These are phyloP conservation scores for Epichloe typhina DNA, from an alignment of 2,329 filamentous ascomycete species.

Conservation along the genomic window DNA sequence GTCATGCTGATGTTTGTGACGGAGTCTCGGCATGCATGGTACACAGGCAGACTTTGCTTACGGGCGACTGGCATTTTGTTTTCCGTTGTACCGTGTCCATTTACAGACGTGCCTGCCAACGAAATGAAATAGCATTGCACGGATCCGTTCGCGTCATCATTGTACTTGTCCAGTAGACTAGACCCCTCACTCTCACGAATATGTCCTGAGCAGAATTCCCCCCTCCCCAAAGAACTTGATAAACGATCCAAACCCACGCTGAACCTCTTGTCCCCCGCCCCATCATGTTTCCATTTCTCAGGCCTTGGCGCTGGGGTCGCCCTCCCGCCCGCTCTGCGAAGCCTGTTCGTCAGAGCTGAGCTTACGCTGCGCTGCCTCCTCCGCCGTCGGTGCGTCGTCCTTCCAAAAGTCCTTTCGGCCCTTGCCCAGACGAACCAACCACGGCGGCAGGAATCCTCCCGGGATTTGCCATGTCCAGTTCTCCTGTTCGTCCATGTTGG, in stretches of 20 bases:
- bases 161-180: too few relatives aligned
- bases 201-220: too few relatives aligned
- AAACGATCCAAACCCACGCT: neutral
- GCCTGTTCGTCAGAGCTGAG: constrained; percentile 9
- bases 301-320: neutral
- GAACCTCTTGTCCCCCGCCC: neutral
- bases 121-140: too few relatives aligned
- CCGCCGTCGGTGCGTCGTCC: constrained; percentile 13
- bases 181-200: too few relatives aligned
- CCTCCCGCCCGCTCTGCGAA: constrained; percentile 4
- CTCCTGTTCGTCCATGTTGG: constrained; percentile 65
- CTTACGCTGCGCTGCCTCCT: constrained; percentile 7
- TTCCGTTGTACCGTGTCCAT: too few relatives aligned
- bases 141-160: too few relatives aligned
- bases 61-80: too few relatives aligned
- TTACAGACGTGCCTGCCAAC: too few relatives aligned
- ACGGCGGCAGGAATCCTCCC: constrained; percentile 62
- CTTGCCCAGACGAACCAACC: constrained; percentile 48
- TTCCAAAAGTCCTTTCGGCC: constrained; percentile 69
- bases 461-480: constrained; percentile 67
- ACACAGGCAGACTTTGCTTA: too few relatives aligned
- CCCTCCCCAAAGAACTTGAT: too few relatives aligned
- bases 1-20: too few relatives aligned
- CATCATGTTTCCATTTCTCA: neutral
- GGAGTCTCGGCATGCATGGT: too few relatives aligned